These are phyloP conservation scores for Xerocomellus dryophilus DNA, from an alignment of 768 basidiomycete species.

Conservation along the genomic window DNA sequence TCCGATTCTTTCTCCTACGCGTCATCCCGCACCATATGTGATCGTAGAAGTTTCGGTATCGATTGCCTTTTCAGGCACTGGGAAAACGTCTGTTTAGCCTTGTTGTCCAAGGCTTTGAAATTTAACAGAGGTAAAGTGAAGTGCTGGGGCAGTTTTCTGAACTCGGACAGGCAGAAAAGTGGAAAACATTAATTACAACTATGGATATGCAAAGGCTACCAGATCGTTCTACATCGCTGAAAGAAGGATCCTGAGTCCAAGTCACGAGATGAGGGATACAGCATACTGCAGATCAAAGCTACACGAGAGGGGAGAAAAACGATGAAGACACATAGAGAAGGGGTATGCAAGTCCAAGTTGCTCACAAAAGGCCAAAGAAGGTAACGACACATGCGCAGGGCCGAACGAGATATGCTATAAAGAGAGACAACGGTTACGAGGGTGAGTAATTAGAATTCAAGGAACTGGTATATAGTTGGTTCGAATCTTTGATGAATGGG, in stretches of 20 bases:
- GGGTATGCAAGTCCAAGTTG: slow-evolving; percentile 9
- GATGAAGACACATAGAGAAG: background rate
- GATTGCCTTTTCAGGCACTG: slow-evolving; percentile 20
- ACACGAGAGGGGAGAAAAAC: slow-evolving; percentile 18
- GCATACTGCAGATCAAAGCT: slow-evolving; percentile 29
- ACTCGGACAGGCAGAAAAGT: background rate
- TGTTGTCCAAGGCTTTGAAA: slow-evolving; percentile 17
- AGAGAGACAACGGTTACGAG: slow-evolving; percentile 7
- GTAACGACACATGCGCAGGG: slow-evolving; percentile 4
- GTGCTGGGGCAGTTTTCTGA: background rate
- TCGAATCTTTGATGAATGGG: slow-evolving; percentile 64
- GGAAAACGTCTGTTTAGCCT: slow-evolving; percentile 21
- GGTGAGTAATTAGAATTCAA: slow-evolving; percentile 58
- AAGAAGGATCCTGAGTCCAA: slow-evolving; percentile 4
- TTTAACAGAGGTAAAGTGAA: background rate
- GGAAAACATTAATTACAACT: slow-evolving; percentile 9
- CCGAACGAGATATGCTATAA: slow-evolving; percentile 29
- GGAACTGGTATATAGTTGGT: slow-evolving; percentile 66
- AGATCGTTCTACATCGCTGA: slow-evolving; percentile 1
- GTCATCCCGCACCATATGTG: slow-evolving; percentile 46
- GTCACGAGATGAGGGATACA: slow-evolving; percentile 26
- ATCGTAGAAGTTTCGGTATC: slow-evolving; percentile 4
- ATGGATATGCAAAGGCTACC: slow-evolving; percentile 1
- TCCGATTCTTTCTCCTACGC: slow-evolving; percentile 74
- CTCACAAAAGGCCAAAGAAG: background rate